Evolutionary conservation across 345 rosid species (phyloP).

Genomic region (Nasturtium officinale): DNA sequence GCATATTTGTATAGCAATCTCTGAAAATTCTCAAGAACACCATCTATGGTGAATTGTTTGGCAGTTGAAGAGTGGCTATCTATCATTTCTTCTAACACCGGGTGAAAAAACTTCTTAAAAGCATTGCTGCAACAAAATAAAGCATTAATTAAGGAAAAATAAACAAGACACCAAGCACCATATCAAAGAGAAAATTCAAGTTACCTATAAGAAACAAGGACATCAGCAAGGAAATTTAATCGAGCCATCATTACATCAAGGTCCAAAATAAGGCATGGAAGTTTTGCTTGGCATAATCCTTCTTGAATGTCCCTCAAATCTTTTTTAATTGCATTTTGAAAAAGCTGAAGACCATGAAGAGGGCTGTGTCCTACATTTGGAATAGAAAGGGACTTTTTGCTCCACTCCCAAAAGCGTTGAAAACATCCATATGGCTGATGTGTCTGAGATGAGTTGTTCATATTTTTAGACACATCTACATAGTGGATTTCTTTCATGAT

Average conservation of each 20-base stretch:
- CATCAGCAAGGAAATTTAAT: constrained; percentile 66
- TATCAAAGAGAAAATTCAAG: constrained; percentile 2
- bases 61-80: constrained; percentile 27
- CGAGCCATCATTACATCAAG: constrained; percentile 46
- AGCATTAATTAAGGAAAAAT: neutral
- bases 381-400: constrained; percentile 26
- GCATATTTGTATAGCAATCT: constrained; percentile 44
- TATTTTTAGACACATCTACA: constrained; percentile 34
- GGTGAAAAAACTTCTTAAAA: constrained; percentile 59
- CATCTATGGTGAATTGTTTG: constrained; percentile 44
- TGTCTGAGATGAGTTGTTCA: constrained; percentile 36
- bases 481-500: constrained; percentile 29
- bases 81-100: constrained; percentile 47
- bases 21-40: constrained; percentile 52
- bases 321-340: constrained; percentile 60
- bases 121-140: constrained; percentile 53
- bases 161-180: neutral
- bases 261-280: constrained; percentile 43
- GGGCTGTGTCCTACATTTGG: constrained; percentile 43
- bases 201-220: constrained; percentile 71
- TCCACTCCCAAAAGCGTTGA: constrained; percentile 43
- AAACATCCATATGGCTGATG: constrained; percentile 35
- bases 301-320: constrained; percentile 62
- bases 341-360: constrained; percentile 50
- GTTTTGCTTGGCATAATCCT: constrained; percentile 47